Evolutionary conservation across 2,329 filamentous ascomycete species (phyloP).

Genomic region (Aureobasidium lini): DNA sequence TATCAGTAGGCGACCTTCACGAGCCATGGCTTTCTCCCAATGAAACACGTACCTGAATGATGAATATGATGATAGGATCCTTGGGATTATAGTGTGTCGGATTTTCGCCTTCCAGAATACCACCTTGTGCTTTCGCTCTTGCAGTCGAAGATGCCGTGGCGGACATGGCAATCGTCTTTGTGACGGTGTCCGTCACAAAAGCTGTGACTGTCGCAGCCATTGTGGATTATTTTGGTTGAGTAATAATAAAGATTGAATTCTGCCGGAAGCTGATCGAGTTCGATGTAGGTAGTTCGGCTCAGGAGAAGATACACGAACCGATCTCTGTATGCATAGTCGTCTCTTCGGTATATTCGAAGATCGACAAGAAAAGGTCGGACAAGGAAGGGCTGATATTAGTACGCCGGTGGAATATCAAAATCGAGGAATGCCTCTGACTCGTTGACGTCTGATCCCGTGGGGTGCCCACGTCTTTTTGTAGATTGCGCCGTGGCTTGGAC

Average conservation of each 20-base stretch:
- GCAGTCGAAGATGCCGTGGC: conserved; percentile 22
- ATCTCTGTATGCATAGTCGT: background rate
- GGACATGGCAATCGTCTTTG: conserved; percentile 19
- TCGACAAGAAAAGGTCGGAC: background rate
- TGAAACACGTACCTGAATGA: conserved; percentile 54
- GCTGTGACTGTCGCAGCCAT: conserved; percentile 18
- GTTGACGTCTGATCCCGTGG: background rate
- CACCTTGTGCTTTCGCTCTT: conserved; percentile 50
- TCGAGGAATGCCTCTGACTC: conserved; percentile 2
- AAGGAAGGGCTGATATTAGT: background rate
- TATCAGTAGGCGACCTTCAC: background rate
- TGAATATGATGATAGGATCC: conserved; percentile 68
- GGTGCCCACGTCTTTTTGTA: background rate
- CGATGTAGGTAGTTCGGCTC: background rate
- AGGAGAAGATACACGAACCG: too few species aligned
- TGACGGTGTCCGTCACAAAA: conserved; percentile 19
- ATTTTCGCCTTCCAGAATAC: conserved; percentile 64
- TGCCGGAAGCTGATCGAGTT: background rate
- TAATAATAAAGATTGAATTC: background rate
- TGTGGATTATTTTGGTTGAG: background rate
- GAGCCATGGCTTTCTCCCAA: background rate
- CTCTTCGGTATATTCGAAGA: background rate
- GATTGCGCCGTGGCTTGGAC: background rate
- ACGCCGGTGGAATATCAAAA: background rate
- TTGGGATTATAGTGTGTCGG: conserved; percentile 61